A percentile compares a stretch with the other conserved stretches of the same genome.
Evolutionary conservation across 192 early-diverging fungal species (phyloP).

Genomic region (Backusella morwellensis): DNA sequence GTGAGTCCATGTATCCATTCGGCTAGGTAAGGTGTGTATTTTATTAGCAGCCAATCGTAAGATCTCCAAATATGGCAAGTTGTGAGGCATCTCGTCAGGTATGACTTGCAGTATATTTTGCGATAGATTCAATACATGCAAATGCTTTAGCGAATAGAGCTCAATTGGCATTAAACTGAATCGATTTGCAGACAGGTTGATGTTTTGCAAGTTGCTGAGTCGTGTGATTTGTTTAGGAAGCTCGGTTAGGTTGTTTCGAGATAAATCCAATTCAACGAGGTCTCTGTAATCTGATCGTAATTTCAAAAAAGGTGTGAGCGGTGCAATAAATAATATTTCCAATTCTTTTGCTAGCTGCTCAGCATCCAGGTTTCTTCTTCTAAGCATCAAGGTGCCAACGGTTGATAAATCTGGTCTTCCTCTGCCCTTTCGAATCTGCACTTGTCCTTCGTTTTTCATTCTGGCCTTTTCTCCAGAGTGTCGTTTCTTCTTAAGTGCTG

Average conservation of each 20-base stretch:
- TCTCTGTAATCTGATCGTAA: slow-evolving; percentile 1
- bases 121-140: slow-evolving; percentile 47
- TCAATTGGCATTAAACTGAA: slow-evolving; percentile 45
- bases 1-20: slow-evolving; percentile 35
- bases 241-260: slow-evolving; percentile 46
- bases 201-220: slow-evolving; percentile 25
- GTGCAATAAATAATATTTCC: slow-evolving; percentile 23
- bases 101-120: slow-evolving; percentile 46
- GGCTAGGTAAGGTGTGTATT: slow-evolving; percentile 38
- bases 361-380: slow-evolving; percentile 38
- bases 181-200: slow-evolving; percentile 47
- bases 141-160: slow-evolving; percentile 36
- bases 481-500: neutral
- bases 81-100: slow-evolving; percentile 33
- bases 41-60: slow-evolving; percentile 42
- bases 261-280: slow-evolving; percentile 51
- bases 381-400: slow-evolving; percentile 27
- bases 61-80: slow-evolving; percentile 36
- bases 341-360: slow-evolving; percentile 37
- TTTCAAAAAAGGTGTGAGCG: slow-evolving; percentile 34
- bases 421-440: slow-evolving; percentile 5
- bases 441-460: slow-evolving; percentile 11
- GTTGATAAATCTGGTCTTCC: neutral
- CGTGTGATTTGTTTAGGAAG: slow-evolving; percentile 40
- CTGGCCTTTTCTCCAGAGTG: neutral